Evolutionary conservation across 306 rosid species (phyloP), one percentile per base, ranked within the genome.

Genomic region (Bauhinia variegata): DNA sequence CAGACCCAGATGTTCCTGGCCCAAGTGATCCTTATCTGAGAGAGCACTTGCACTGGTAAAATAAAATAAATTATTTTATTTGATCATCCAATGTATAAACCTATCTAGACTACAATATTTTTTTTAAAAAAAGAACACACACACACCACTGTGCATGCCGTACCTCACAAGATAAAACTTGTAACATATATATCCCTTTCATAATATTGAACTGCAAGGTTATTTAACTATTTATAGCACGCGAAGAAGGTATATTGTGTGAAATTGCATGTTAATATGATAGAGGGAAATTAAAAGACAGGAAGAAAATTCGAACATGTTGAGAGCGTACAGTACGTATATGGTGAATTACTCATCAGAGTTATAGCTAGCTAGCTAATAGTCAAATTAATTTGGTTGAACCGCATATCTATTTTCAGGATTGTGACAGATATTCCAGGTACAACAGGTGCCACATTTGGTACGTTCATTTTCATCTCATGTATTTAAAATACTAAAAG

Each of bases 361-460:
- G n/a, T n/a, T n/a, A n/a, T n/a, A n/a, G n/a, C n/a, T n/a, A n/a
- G 3, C 32, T 33, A 53, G 12, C 60, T 67, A 61, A 73, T 68
- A 54, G 36, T 54, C 4, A 71, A 62, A 14, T 4, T 70, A 62
- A 14, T 42, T 67, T 60, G 68, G 50, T 41, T 67, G 3, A 65
- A 23, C 54, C 41, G 41, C 9, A n/a, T 57, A 48, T 30, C 51
- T n/a, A 51, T 60, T 60, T 76, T 43, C 87, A 92, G 98, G 98
- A 66, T 87, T 19, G 96, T 92, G 78, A 83, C 96, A 23, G 98
- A 92, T 79, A 92, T 92, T 67, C 98, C 98, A 30, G 98, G 98
- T 44, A 87, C 98, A 15, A 92, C 98, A 58, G 95, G 89, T 65
- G 91, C 86, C 75, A 78, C 93, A 69, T 92, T 89, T 83, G 98